Percentiles rank a stretch among this genome's conserved stretches.
These are phyloP conservation scores for Mycena floridula DNA, from an alignment of 768 basidiomycete species.

Conservation along the genomic window DNA sequence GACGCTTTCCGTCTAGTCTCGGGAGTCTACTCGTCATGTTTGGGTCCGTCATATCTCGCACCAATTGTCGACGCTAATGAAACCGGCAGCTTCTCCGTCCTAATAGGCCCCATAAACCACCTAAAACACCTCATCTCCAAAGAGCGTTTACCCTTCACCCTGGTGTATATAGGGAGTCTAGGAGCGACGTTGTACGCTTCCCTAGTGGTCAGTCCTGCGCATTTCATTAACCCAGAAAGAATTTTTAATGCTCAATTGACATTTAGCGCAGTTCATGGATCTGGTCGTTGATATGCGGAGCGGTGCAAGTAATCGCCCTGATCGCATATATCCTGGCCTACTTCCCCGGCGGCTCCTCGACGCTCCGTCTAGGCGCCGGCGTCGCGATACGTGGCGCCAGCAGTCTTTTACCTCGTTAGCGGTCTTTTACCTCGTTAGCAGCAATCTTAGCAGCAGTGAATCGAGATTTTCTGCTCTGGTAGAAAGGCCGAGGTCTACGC, in stretches of 20 bases:
- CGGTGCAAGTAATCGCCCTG: constrained; percentile 78
- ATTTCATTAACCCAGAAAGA: background rate
- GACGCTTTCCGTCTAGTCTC: constrained; percentile 38
- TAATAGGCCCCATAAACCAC: constrained; percentile 89
- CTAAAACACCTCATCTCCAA: constrained; percentile 78
- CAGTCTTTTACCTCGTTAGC: constrained; percentile 75
- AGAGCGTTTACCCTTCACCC: constrained; percentile 80
- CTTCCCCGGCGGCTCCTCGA: constrained; percentile 87
- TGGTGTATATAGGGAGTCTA: constrained; percentile 78
- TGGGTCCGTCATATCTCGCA: constrained; percentile 50
- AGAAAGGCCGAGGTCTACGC: no score
- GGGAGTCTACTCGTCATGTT: constrained; percentile 95
- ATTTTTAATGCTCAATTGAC: background rate
- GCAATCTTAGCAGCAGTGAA: no score
- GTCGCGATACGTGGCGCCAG: constrained; percentile 82
- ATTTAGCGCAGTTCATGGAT: constrained; percentile 75
- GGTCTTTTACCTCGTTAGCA: no score
- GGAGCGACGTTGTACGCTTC: constrained; percentile 89
- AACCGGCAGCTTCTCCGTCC: constrained; percentile 77
- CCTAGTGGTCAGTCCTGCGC: constrained; percentile 57
- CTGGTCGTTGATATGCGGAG: constrained; percentile 77
- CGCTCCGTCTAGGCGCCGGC: constrained; percentile 73
- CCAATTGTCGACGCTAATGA: no score
- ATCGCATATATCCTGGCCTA: constrained; percentile 89
- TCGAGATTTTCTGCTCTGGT: no score